A percentile compares a stretch with the other conserved stretches of the same genome.
phyloP scores from a whole-genome alignment of 2,329 filamentous ascomycete genomes.

The Kalmusia sp. region DNA sequence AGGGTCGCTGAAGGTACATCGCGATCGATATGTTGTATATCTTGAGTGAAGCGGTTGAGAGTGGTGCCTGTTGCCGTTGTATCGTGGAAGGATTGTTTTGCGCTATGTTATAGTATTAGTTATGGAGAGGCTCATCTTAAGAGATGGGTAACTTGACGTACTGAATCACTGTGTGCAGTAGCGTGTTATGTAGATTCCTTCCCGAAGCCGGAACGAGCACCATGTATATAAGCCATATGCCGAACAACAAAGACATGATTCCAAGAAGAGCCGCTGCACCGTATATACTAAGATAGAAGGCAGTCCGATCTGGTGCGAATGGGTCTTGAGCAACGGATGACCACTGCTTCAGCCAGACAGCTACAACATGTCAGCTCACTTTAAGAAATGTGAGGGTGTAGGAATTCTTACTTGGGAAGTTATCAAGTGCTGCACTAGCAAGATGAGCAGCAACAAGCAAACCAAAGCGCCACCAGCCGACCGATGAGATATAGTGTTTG shows the following conservation, averaged over 20 bases:
- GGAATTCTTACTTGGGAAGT: constrained; percentile 8
- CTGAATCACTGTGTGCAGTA: constrained; percentile 5
- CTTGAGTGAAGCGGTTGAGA: constrained; percentile 18
- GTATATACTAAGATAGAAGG: not conserved
- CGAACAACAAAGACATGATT: not conserved
- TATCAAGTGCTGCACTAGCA: not conserved
- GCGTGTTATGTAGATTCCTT: constrained; percentile 39
- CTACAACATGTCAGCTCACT: not conserved
- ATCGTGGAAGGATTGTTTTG: constrained; percentile 10
- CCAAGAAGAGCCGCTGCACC: not conserved
- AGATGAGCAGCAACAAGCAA: constrained; percentile 4
- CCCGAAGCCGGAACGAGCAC: not conserved
- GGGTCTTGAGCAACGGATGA: constrained; percentile 1
- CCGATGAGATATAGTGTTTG: constrained; percentile 9
- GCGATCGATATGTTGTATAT: constrained; percentile 17
- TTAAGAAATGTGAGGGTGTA: not conserved
- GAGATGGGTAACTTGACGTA: no score
- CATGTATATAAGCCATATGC: not conserved
- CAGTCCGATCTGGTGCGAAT: not conserved
- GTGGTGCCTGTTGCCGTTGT: constrained; percentile 1
- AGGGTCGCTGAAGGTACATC: constrained; percentile 7
- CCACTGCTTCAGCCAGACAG: constrained; percentile 13
- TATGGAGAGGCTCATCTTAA: no score
- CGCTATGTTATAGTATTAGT: not conserved
- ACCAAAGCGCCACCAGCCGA: constrained; percentile 4